Conservation (phyloP, 129 eudicot genomes). For the Ambrosia artemisiifolia region DNA sequence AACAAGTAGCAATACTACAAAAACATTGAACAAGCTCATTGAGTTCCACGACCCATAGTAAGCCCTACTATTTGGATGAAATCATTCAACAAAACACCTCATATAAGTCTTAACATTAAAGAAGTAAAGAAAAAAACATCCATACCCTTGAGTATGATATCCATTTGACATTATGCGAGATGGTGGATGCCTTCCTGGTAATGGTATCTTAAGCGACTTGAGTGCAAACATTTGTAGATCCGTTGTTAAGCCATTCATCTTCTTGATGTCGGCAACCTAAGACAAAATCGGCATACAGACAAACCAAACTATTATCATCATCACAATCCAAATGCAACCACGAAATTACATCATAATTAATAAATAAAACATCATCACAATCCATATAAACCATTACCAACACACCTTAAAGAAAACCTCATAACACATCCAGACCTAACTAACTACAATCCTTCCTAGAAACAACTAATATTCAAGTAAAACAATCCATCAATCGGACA, state of each 20-base stretch:
- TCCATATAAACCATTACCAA: background rate
- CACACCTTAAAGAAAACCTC: background rate
- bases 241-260: conserved; percentile 69
- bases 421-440: background rate
- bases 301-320: background rate
- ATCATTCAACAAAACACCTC: background rate
- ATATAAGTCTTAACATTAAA: background rate
- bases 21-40: background rate
- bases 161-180: conserved; percentile 60
- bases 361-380: background rate
- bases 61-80: background rate
- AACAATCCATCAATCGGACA: background rate
- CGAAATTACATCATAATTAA: background rate
- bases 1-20: conserved; percentile 12
- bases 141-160: conserved; percentile 49
- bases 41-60: conserved; percentile 5
- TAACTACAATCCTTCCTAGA: background rate
- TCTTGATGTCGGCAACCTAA: conserved; percentile 88
- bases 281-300: background rate
- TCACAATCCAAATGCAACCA: background rate
- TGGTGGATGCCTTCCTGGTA: conserved; percentile 89
- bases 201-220: conserved; percentile 79
- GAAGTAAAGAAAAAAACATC: background rate
- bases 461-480: background rate
- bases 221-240: conserved; percentile 92